Base-by-base conservation (phyloP, 345 rosid species). In the Lagerstroemia speciosa region DNA sequence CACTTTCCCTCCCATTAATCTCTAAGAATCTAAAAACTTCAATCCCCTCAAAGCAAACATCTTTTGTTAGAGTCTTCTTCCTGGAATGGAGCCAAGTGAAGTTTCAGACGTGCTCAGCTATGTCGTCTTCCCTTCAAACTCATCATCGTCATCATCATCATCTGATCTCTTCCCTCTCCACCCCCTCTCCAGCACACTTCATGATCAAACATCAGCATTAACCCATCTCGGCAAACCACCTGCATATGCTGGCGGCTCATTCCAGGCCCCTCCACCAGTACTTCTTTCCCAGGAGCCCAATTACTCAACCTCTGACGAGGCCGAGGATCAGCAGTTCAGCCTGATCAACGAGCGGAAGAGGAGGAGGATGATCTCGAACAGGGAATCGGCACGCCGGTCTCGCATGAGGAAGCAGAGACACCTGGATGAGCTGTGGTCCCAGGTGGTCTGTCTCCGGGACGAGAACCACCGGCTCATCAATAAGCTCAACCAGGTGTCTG, bases 341-440 rank as follows among this genome's bases (percentile, higher is more conserved):
- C 77, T 90, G 62, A 82, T 90, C 80, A 87, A 81, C 9, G 98
- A 90, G 78, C 79, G 98, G 67, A 93, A 90, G 77, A 89, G 87
- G 77, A 80, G 96, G 73, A 87, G 98, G 83, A 90, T 89, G 97
- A 84, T 93, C 74, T 93, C 98, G 5, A 93, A 93, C 66, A 71
- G 98, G 79, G 98, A 93, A 61, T 90, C 98, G 6, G 98, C 98
- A 3, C 86, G 97, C 36, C 67, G 97, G 31, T 93, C 97, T 26
- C 93, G 98, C 33, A 87, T 93, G 98, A 88, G 98, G 66, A 93
- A 90, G 80, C 98, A 90, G 82, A 86, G 87, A 76, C 98, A 93
- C 81, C 80, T 93, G 14, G 98, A 93, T 46, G 98, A 93, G 86
- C 93, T 93, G 38, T 84, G 90, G 80, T 83, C 98, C 0, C 97